Evolutionary conservation across 768 basidiomycete species (phyloP), one percentile per base, ranked within the genome.

Genomic region (Vishniacozyma victoriae): DNA sequence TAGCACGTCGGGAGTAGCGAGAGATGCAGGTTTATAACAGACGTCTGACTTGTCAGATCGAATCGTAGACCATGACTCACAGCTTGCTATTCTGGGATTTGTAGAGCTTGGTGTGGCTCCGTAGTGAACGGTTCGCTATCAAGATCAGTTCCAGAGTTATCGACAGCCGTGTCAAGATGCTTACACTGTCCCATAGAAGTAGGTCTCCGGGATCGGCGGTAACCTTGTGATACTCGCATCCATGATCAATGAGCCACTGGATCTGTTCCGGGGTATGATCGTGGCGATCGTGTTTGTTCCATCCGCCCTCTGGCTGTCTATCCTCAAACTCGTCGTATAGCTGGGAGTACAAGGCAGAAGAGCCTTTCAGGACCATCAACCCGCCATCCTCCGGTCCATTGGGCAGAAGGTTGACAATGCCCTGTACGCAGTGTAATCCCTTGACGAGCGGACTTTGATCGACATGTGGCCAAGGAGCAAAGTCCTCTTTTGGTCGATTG

Each of bases 211-310:
- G 64, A 2, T 55, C 65, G 14, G 53, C 55, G 27, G 41, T 43
- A 16, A 69, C 59, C 52, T 72, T 72, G 41, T 55, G 44, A 50
- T 52, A 66, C 35, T 64, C 59, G 44, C 55, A 69, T 5, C 71
- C 71, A 14, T 47, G 48, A 22, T 62, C 67, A 15, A 51, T 25
- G 22, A 67, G 50, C 71, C 71, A 72, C 39, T 64, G 40, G 16
- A 65, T 48, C 25, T 60, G 59, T 7, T 58, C 51, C 13, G 57
- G 52, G 37, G 56, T 55, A 44, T 54, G 64, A 11, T 31, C 36
- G 35, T 58, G 54, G 39, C 46, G 27, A 37, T 69, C 67, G 22
- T 27, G 35, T 44, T 45, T 53, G 23, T 46, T 44, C 57, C 60
- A 62, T 19, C 60, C 60, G 9, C 48, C 52, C n/a, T 50, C 48